Conservation (phyloP, 805 yeast species). For the Peterozyma xylosa region DNA sequence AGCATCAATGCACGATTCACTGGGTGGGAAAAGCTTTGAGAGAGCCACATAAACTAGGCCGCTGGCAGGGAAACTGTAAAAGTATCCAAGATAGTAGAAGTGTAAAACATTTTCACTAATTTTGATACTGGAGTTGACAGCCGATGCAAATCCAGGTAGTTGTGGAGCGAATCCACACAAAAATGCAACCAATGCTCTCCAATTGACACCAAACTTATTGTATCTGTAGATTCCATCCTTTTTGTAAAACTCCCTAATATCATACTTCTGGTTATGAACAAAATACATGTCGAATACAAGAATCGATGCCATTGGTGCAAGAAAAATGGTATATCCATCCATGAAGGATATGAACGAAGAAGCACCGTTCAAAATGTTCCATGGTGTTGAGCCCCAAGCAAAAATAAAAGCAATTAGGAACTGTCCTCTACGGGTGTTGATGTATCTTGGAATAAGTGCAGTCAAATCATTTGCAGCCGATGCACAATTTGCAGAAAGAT, state of each 20-base stretch:
- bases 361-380: slow-evolving; percentile 30
- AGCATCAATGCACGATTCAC: slow-evolving; percentile 1
- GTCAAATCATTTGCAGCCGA: slow-evolving; percentile 53
- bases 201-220: slow-evolving; percentile 31
- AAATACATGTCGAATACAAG: slow-evolving; percentile 30
- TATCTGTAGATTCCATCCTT: slow-evolving; percentile 30
- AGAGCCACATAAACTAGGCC: slow-evolving; percentile 17
- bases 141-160: slow-evolving; percentile 66
- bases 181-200: slow-evolving; percentile 36
- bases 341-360: slow-evolving; percentile 27
- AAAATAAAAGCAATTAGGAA: slow-evolving; percentile 22
- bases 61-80: slow-evolving; percentile 23
- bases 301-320: slow-evolving; percentile 31
- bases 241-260: slow-evolving; percentile 26
- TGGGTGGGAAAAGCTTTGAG: slow-evolving; percentile 17
- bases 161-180: slow-evolving; percentile 76
- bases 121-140: slow-evolving; percentile 18
- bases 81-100: slow-evolving; percentile 23
- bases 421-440: slow-evolving; percentile 52
- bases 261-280: slow-evolving; percentile 26
- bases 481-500: slow-evolving; percentile 50
- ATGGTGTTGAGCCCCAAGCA: slow-evolving; percentile 32
- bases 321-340: slow-evolving; percentile 28
- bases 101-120: slow-evolving; percentile 16
- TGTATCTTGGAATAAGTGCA: slow-evolving; percentile 47